Percentiles rank a stretch among this genome's conserved stretches.
These are phyloP conservation scores for Diaporthe nobilis DNA, from an alignment of 2,329 filamentous ascomycete genomes.

Conservation along the genomic window DNA sequence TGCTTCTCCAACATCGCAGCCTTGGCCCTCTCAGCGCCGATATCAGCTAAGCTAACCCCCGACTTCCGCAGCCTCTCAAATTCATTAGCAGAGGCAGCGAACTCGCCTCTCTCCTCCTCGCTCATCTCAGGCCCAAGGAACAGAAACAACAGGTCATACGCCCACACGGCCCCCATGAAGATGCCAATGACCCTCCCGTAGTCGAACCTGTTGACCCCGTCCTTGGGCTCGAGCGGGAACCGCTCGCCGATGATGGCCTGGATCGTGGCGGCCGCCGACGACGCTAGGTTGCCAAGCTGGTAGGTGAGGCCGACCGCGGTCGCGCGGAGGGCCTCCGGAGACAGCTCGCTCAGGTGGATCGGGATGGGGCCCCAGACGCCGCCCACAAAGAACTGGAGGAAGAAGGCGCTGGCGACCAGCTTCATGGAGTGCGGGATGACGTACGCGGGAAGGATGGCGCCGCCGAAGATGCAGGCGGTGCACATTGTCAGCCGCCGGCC, in stretches of 20 bases:
- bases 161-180: slow-evolving; percentile 88
- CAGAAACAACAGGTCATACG: slow-evolving; percentile 71
- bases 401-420: slow-evolving; percentile 86
- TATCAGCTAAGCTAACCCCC: slow-evolving; percentile 15
- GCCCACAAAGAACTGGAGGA: slow-evolving; percentile 84
- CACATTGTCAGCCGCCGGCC: slow-evolving; percentile 79
- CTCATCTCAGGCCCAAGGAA: slow-evolving; percentile 69
- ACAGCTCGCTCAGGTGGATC: slow-evolving; percentile 83
- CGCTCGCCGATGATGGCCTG: slow-evolving; percentile 80
- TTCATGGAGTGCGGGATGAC: slow-evolving; percentile 73
- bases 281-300: slow-evolving; percentile 84
- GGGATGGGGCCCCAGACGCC: slow-evolving; percentile 82
- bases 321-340: slow-evolving; percentile 78
- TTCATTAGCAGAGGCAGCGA: background rate
- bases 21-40: slow-evolving; percentile 9
- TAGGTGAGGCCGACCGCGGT: slow-evolving; percentile 82
- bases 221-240: slow-evolving; percentile 76
- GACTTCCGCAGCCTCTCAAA: slow-evolving; percentile 17
- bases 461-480: slow-evolving; percentile 73
- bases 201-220: slow-evolving; percentile 69
- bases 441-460: slow-evolving; percentile 87
- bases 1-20: background rate
- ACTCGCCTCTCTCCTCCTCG: slow-evolving; percentile 47
- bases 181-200: slow-evolving; percentile 91
- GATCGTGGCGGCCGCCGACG: slow-evolving; percentile 78